A percentile compares a stretch with the other conserved stretches of the same genome.
phyloP scores from a whole-genome alignment of 2,329 filamentous ascomycete genomes.

The Neofusicoccum laricinum region DNA sequence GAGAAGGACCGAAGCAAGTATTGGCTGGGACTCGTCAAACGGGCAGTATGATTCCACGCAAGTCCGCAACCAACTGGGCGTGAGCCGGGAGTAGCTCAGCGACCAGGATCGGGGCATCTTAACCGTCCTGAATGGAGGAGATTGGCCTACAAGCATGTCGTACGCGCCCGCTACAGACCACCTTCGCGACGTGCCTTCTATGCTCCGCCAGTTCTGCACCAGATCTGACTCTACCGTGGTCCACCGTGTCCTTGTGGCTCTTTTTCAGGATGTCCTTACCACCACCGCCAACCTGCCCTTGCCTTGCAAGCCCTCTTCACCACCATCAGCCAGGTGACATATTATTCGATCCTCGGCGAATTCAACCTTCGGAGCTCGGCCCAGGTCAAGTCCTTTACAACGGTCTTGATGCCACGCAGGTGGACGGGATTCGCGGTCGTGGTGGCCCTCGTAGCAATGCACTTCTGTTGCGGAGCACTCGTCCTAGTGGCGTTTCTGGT shows the following conservation, averaged over 20 bases:
- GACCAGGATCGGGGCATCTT: too few relatives aligned
- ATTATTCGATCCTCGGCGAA: conserved; percentile 17
- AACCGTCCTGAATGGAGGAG: too few relatives aligned
- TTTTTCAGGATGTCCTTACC: background rate
- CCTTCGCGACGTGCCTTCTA: too few relatives aligned
- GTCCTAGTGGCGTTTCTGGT: background rate
- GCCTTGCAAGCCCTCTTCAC: conserved; percentile 19
- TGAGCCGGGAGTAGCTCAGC: too few relatives aligned
- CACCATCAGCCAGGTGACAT: conserved; percentile 17
- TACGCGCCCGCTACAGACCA: too few relatives aligned
- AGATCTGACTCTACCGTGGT: background rate
- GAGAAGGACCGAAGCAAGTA: too few relatives aligned
- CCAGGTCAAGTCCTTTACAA: background rate
- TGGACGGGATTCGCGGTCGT: conserved; percentile 17
- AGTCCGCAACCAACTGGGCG: too few relatives aligned
- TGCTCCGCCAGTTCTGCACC: too few relatives aligned
- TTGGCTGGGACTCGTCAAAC: too few relatives aligned
- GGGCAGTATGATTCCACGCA: too few relatives aligned
- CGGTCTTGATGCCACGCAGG: background rate
- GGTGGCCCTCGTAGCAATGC: conserved; percentile 1
- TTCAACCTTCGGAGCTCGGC: background rate
- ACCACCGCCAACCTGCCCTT: background rate
- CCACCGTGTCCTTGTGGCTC: too few relatives aligned
- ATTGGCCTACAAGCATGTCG: too few relatives aligned
- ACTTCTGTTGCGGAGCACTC: background rate